Conservation (phyloP, 2,329 filamentous ascomycete genomes). For the Paraphoma sp. region DNA sequence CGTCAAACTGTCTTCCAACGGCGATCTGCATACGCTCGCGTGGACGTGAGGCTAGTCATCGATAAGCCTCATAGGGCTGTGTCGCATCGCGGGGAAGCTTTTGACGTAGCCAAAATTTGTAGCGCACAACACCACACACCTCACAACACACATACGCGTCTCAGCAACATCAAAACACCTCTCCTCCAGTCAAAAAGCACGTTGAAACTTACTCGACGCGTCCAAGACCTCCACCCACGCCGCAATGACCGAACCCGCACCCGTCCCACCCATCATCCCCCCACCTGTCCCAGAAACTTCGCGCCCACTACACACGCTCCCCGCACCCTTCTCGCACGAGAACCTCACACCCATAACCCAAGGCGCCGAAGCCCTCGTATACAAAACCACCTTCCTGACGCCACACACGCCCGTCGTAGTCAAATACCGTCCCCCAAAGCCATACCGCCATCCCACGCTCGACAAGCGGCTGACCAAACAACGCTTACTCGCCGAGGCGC, state of each 20-base stretch:
- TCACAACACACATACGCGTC: background rate
- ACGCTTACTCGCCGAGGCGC: conserved; percentile 86
- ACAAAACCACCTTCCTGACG: conserved; percentile 80
- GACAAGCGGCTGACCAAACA: conserved; percentile 86
- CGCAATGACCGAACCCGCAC: conserved; percentile 30
- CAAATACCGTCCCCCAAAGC: conserved; percentile 90
- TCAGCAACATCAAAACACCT: background rate
- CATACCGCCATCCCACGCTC: conserved; percentile 88
- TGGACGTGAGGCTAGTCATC: conserved; percentile 20
- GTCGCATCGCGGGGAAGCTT: conserved; percentile 16
- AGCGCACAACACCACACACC: background rate
- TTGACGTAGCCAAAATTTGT: conserved; percentile 3
- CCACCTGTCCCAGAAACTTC: conserved; percentile 25
- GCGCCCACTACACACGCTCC: conserved; percentile 36
- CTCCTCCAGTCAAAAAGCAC: background rate
- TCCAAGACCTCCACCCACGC: background rate
- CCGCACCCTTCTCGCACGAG: conserved; percentile 54
- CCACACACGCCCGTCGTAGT: conserved; percentile 75
- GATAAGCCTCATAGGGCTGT: conserved; percentile 21
- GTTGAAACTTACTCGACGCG: background rate
- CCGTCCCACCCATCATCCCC: conserved; percentile 22
- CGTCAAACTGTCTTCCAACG: conserved; percentile 5
- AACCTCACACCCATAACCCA: conserved; percentile 79
- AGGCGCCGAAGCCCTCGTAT: conserved; percentile 94
- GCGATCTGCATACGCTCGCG: conserved; percentile 18